phyloP scores from a whole-genome alignment of 768 basidiomycete genomes.

The Rubroboletus pulcherrimus region DNA sequence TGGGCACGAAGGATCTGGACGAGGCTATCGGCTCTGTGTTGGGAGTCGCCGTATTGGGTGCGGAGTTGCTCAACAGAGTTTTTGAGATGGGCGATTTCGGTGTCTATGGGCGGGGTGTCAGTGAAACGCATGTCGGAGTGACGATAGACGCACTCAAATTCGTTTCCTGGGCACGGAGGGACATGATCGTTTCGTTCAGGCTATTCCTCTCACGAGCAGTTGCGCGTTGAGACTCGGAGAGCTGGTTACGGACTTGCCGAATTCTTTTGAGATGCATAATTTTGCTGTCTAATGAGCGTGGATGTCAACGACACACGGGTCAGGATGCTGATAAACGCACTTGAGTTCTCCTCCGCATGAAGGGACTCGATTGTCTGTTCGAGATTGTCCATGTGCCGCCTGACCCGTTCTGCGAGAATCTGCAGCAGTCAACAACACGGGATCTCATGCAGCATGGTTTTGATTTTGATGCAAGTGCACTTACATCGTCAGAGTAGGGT shows the following conservation, averaged over 20 bases:
- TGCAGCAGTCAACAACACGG: background rate
- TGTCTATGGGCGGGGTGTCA: too few species aligned
- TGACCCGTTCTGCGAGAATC: background rate
- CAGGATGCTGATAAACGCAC: background rate
- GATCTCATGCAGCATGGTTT: background rate
- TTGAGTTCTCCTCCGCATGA: background rate
- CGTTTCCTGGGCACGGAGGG: too few species aligned
- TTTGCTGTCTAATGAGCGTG: background rate
- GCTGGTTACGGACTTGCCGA: background rate
- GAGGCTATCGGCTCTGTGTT: too few species aligned
- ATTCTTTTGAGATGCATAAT: background rate
- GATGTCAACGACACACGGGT: background rate
- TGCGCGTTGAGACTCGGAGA: too few species aligned
- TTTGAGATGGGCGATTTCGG: too few species aligned
- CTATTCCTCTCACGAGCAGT: too few species aligned
- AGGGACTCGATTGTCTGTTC: background rate
- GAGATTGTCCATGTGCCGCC: background rate
- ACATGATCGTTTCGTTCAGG: too few species aligned
- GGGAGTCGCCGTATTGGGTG: too few species aligned
- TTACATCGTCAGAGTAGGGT: background rate
- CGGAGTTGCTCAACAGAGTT: too few species aligned
- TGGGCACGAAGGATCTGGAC: too few species aligned
- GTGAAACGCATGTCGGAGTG: too few species aligned
- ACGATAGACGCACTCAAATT: too few species aligned
- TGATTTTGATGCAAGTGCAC: background rate